Evolutionary conservation across 352 stramenopile species (phyloP).

Genomic region (Plasmopara viticola): DNA sequence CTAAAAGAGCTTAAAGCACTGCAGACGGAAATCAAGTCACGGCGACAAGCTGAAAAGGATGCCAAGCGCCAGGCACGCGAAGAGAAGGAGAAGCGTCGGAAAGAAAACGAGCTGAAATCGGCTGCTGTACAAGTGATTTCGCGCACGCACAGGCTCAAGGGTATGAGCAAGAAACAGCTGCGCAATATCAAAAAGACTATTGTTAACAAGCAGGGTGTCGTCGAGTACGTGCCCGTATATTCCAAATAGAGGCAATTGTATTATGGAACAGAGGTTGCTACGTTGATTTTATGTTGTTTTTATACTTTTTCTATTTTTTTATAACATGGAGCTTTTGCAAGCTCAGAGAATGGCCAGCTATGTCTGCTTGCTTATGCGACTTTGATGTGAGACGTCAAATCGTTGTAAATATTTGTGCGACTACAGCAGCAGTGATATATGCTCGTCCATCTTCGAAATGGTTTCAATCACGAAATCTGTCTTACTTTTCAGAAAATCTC

Average conservation of each 20-base stretch:
- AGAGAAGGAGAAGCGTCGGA: conserved; percentile 82
- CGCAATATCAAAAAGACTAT: conserved; percentile 89
- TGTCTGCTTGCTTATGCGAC: too few species aligned
- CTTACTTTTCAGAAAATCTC: too few species aligned
- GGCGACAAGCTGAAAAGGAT: conserved; percentile 62
- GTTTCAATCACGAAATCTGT: too few species aligned
- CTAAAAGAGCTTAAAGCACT: conserved; percentile 80
- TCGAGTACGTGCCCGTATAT: conserved; percentile 86
- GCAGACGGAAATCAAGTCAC: conserved; percentile 74
- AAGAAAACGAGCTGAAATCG: conserved; percentile 89
- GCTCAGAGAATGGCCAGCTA: too few species aligned
- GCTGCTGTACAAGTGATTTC: conserved; percentile 84
- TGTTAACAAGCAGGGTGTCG: conserved; percentile 87
- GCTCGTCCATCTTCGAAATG: too few species aligned
- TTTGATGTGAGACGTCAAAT: too few species aligned
- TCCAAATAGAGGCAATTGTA: conserved; percentile 45
- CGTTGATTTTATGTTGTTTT: neutral
- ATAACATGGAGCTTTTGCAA: too few species aligned
- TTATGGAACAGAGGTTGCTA: neutral
- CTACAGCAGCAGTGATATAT: too few species aligned
- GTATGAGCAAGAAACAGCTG: conserved; percentile 91
- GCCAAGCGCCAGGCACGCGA: conserved; percentile 72
- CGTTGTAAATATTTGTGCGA: too few species aligned
- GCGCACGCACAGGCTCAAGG: conserved; percentile 83
- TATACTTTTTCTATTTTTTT: too few species aligned